Evolutionary conservation across 768 basidiomycete species (phyloP).

Genomic region (Panellus pusillus): DNA sequence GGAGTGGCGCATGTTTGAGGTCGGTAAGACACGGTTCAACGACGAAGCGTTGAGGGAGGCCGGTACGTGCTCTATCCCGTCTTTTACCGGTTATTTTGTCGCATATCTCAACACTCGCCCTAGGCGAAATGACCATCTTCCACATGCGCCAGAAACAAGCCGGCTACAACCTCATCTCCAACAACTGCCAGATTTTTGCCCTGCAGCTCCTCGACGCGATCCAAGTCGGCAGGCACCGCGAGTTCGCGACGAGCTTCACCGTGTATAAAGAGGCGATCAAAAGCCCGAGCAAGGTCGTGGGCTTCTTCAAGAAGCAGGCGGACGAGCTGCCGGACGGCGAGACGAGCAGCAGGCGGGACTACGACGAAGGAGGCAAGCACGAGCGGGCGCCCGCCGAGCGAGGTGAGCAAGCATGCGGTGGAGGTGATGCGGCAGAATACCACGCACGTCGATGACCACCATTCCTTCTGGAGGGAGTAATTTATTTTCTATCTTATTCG

Average conservation of each 20-base stretch:
- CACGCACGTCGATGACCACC: conserved; percentile 9
- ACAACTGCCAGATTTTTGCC: conserved; percentile 17
- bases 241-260: conserved; percentile 10
- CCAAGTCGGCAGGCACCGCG: conserved; percentile 13
- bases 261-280: conserved; percentile 7
- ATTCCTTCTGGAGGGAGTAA: conserved; percentile 6
- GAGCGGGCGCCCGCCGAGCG: conserved; percentile 1
- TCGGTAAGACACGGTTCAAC: conserved; percentile 16
- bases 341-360: conserved; percentile 2
- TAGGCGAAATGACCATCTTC: conserved; percentile 16
- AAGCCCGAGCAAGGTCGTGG: conserved; percentile 5
- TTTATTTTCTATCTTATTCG: too few relatives aligned
- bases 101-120: not conserved
- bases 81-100: not conserved
- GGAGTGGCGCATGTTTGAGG: conserved; percentile 15
- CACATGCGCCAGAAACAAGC: conserved; percentile 9
- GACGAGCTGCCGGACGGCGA: conserved; percentile 10
- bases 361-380: not conserved
- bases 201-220: conserved; percentile 9
- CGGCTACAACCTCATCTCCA: conserved; percentile 18
- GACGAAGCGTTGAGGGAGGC: conserved; percentile 15
- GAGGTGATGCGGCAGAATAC: conserved; percentile 11
- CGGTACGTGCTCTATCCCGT: not conserved
- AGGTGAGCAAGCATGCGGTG: conserved; percentile 5
- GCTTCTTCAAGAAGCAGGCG: conserved; percentile 7